A percentile compares a stretch with the other conserved stretches of the same genome.
Conservation (phyloP, 257 asterid genomes). For the Solanum sitiens region DNA sequence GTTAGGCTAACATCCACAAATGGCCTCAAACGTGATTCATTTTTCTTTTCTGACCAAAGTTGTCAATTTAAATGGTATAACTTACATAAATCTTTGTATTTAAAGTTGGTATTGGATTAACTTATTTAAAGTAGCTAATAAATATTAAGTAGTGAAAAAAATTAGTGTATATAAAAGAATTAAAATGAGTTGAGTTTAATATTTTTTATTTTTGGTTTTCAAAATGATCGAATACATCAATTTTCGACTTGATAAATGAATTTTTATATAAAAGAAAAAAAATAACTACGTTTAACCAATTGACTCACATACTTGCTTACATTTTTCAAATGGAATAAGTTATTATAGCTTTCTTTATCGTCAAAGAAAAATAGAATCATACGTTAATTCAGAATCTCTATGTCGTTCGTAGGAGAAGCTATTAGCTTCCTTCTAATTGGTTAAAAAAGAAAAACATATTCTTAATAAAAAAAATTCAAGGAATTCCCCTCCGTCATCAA, state of each 20-base stretch:
- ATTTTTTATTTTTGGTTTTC: too few species aligned
- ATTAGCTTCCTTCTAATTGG: not conserved
- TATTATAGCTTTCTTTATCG: too few species aligned
- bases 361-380: not conserved
- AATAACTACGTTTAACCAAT: not conserved
- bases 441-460: too few species aligned
- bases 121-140: not conserved
- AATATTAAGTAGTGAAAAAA: not conserved
- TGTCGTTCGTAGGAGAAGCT: not conserved
- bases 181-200: not conserved
- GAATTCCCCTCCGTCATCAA: too few species aligned
- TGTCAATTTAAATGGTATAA: not conserved
- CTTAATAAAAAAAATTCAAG: too few species aligned
- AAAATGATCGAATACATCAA: rapidly evolving
- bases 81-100: not conserved
- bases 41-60: not conserved
- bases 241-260: not conserved
- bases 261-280: not conserved
- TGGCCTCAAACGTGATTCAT: not conserved
- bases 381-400: not conserved
- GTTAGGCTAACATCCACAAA: not conserved
- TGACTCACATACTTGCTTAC: not conserved
- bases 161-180: not conserved
- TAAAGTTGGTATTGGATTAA: not conserved
- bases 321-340: not conserved